These are phyloP conservation scores for Vitis hybrid DNA, from an alignment of 177 flowering plant genomes.

Conservation along the genomic window DNA sequence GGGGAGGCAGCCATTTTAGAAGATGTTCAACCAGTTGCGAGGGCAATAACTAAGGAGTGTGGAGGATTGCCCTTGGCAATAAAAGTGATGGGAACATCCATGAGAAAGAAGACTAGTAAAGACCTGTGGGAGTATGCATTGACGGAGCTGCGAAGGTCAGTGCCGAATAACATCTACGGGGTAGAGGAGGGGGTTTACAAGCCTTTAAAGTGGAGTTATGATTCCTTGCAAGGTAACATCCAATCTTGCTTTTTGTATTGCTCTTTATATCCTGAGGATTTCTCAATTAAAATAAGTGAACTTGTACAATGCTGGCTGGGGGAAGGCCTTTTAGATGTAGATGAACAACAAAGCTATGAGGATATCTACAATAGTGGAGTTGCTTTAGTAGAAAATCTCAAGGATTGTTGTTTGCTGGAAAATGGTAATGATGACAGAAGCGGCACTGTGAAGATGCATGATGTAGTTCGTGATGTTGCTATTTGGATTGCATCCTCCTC, in stretches of 20 bases:
- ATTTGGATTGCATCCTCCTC: constrained; percentile 11
- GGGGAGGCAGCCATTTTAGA: constrained; percentile 3
- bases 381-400: constrained; percentile 12
- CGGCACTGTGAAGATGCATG: constrained; percentile 21
- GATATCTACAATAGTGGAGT: constrained; percentile 4
- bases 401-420: constrained; percentile 21
- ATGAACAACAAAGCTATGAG: constrained; percentile 10
- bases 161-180: constrained; percentile 3
- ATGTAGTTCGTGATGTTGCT: constrained; percentile 14
- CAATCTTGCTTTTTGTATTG: constrained; percentile 23
- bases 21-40: not conserved
- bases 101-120: constrained; percentile 9
- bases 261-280: constrained; percentile 22
- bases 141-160: constrained; percentile 10
- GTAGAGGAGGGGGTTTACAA: constrained; percentile 9
- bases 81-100: constrained; percentile 10
- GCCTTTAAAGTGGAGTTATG: constrained; percentile 24
- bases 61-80: constrained; percentile 19
- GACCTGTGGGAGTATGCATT: constrained; percentile 21
- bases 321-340: constrained; percentile 11
- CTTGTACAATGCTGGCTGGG: constrained; percentile 17
- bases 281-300: constrained; percentile 11
- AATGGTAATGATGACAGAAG: not conserved
- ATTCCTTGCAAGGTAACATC: constrained; percentile 13
- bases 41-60: constrained; percentile 10